phyloP scores from a whole-genome alignment of 345 rosid genomes.

The Raphanus raphanistrum region DNA sequence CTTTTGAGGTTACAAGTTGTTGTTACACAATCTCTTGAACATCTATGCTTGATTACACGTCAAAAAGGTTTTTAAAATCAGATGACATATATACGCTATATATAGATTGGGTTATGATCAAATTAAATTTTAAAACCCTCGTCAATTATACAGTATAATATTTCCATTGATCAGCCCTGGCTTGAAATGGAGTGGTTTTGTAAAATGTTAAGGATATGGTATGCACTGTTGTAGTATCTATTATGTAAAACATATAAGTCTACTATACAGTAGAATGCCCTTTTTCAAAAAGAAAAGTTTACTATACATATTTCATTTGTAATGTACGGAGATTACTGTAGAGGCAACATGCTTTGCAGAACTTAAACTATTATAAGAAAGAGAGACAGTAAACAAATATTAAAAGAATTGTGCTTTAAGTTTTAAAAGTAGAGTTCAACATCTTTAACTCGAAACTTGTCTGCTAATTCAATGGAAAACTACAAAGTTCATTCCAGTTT shows the following conservation, averaged over 20 bases:
- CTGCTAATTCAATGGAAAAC: conserved; percentile 33
- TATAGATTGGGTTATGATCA: too few species aligned
- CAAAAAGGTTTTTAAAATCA: too few species aligned
- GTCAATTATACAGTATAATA: background rate
- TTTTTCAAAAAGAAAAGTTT: too few species aligned
- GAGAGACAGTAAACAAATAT: background rate
- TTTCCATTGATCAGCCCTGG: background rate
- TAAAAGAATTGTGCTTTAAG: conserved; percentile 28
- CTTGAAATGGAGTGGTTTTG: background rate
- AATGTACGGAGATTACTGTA: conserved; percentile 20
- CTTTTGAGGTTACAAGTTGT: too few species aligned
- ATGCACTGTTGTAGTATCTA: background rate
- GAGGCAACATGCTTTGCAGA: conserved; percentile 31
- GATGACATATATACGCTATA: too few species aligned
- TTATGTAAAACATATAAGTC: background rate
- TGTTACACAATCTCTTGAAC: too few species aligned
- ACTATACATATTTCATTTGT: background rate
- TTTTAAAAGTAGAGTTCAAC: conserved; percentile 26
- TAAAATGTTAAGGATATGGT: background rate
- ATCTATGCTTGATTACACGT: too few species aligned
- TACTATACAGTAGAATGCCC: too few species aligned
- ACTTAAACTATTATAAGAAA: conserved; percentile 1
- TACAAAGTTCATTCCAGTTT: conserved; percentile 42
- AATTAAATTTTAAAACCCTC: background rate
- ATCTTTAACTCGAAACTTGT: conserved; percentile 41